phyloP scores from a whole-genome alignment of 768 basidiomycete species.

The Fomitopsis pulvina region DNA sequence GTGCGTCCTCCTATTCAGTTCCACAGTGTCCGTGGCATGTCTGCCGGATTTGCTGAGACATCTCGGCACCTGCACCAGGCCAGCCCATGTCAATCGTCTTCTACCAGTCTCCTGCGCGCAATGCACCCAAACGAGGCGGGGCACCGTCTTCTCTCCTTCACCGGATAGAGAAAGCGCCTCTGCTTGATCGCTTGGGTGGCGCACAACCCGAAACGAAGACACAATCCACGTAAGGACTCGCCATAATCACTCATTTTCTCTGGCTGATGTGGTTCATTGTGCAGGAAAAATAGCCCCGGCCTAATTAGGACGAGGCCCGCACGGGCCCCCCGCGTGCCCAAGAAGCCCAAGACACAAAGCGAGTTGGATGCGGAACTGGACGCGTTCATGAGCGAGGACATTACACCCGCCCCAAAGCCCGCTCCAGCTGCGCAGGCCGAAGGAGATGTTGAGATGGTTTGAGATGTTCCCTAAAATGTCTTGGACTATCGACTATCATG shows the following conservation, averaged over 20 bases:
- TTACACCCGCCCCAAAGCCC: constrained; percentile 23
- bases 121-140: constrained; percentile 36
- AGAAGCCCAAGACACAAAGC: constrained; percentile 65
- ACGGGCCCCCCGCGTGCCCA: constrained; percentile 19
- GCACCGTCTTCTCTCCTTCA: constrained; percentile 58
- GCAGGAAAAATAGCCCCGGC: constrained; percentile 22
- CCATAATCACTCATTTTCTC: neutral
- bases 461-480: neutral
- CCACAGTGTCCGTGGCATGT: neutral
- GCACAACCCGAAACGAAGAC: constrained; percentile 25
- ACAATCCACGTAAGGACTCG: neutral
- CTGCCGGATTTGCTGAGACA: constrained; percentile 1
- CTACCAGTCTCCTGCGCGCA: constrained; percentile 37
- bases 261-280: neutral
- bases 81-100: constrained; percentile 73
- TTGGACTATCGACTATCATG: neutral
- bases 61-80: constrained; percentile 39
- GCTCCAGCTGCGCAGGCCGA: neutral
- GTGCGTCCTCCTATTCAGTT: constrained; percentile 33
- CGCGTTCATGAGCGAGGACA: constrained; percentile 67
- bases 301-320: constrained; percentile 29
- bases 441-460: constrained; percentile 18
- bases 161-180: constrained; percentile 69
- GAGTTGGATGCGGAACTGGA: constrained; percentile 89
- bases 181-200: constrained; percentile 55